Base-by-base conservation (phyloP, 2,329 filamentous ascomycete species). In the Dactylellina haptotyla region DNA sequence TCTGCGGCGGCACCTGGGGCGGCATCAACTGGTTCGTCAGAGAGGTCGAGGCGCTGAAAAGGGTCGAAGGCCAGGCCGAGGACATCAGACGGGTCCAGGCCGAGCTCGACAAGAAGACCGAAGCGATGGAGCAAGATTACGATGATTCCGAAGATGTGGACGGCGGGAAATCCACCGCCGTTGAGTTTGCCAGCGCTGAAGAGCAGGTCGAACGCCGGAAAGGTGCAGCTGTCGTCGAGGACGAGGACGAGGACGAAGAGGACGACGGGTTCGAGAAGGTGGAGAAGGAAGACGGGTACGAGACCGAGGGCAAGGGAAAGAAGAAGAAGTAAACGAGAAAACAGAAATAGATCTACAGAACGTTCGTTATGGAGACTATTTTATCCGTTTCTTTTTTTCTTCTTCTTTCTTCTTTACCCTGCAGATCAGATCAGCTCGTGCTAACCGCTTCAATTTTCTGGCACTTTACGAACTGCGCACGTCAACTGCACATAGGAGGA, bases 1-100 rank as follows among this genome's bases (percentile, higher is more conserved):
- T 99, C 8, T 92, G 88, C 75, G 93, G 83, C 30, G 90, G 91
- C 3, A 85, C 98, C 34, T 99, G 95, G 95, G 93, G 87, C 84
- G 88, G 90, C 66, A 93, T 98, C 83, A 98, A 98, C 85, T 99
- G 95, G 95, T 98, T 99, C 79, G 93, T 92, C 63, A 83, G 83
- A 48, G 94, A 75, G 30, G 64, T 76, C 10, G 56, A 63, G 34
- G 89, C 79, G 81, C 89, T 58, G 79, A 81, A 28, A 81, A 82
- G 30, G 82, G 83, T 75, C 80, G 84, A 76, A 79, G 79, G 45
- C 80, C 82, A 75, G n/a, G 70, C 51, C 4, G 54, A 51, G 28
- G 64, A 58, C 14, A 67, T 75, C 20, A 43, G 70, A 14, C 32
- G 51, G 8, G 58, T 75, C 1, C 63, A 67, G 43, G 39, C 14